Evolutionary conservation across 352 stramenopile genomes (phyloP), one percentile per base, ranked within the genome.

Genomic region (Phytophthora vignae): DNA sequence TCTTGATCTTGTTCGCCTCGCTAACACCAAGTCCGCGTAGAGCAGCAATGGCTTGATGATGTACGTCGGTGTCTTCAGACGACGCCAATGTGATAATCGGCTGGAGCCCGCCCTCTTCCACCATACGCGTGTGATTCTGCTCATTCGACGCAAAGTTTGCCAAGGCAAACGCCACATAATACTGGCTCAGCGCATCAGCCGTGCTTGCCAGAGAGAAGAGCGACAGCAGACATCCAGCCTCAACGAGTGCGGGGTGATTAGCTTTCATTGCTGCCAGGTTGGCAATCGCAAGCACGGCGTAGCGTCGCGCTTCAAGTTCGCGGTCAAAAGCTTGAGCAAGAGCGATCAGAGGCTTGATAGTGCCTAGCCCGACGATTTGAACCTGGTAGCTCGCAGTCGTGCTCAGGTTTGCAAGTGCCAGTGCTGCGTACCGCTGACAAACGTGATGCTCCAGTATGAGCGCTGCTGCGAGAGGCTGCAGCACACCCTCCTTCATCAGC

Each of bases 41-140:
- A 49, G 96, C 96, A 27, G 97, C 95, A 27, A 96, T 91, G 10
- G 96, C 96, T 76, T 99, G 95, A 55, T 98, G 95, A 58, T 99
- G 97, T 38, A 99, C 93, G 56, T 98, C 94, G 10, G 87, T 95
- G 70, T 99, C 94, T 31, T 89, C 73, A 0, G 93, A 98, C 48
- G 93, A 95, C 9, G 87, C 92, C 9, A 99, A 81, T 6, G 94
- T 95, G 69, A 99, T 98, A 58, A 99, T 96, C 2, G 97, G 93
- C 78, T 99, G 96, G 22, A 99, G 68, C 0, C 96, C 97, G 33
- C 97, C 97, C 81, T 98, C 94, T 76, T 99, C 95, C 11, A 99
- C 88, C 76, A 99, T 98, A 2, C 90, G 84, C 22, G 81, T 85
- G 69, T 99, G 97, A 71, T 99, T 99, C 17, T 84, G 66, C 7